phyloP scores from a whole-genome alignment of 2,329 filamentous ascomycete species.

The Pleurostoma richardsiae region DNA sequence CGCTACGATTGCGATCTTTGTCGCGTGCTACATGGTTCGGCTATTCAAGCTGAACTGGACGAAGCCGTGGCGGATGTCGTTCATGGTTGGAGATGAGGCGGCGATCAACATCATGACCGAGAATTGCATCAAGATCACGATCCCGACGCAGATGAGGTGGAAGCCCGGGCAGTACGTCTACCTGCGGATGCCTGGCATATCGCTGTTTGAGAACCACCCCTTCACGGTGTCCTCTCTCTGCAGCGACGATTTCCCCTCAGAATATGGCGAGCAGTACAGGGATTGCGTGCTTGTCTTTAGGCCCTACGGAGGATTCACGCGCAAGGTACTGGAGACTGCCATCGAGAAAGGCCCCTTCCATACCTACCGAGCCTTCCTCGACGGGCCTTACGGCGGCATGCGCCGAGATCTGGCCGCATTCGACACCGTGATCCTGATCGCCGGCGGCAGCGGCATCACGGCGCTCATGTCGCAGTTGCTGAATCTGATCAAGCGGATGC shows the following conservation, averaged over 20 bases:
- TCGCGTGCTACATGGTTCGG: conserved; percentile 66
- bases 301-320: conserved; percentile 86
- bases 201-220: conserved; percentile 86
- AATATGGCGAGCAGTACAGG: conserved; percentile 80
- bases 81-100: conserved; percentile 85
- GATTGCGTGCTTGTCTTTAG: conserved; percentile 91
- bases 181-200: conserved; percentile 88
- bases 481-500: conserved; percentile 93
- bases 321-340: conserved; percentile 75
- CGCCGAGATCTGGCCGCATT: conserved; percentile 84
- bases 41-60: conserved; percentile 88
- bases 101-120: conserved; percentile 86
- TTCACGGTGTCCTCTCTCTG: conserved; percentile 93
- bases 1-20: conserved; percentile 75
- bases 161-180: conserved; percentile 93
- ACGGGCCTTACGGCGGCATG: conserved; percentile 95
- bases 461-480: conserved; percentile 87
- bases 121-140: conserved; percentile 91
- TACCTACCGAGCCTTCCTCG: conserved; percentile 86
- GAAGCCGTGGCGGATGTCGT: conserved; percentile 72
- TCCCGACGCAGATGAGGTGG: conserved; percentile 91
- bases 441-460: conserved; percentile 91
- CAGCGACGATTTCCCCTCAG: conserved; percentile 87
- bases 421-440: conserved; percentile 88
- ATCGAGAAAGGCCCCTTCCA: conserved; percentile 84